These are phyloP conservation scores for Bocquillonia castaneifolia DNA, from an alignment of 441 rosid genomes.

Conservation along the genomic window DNA sequence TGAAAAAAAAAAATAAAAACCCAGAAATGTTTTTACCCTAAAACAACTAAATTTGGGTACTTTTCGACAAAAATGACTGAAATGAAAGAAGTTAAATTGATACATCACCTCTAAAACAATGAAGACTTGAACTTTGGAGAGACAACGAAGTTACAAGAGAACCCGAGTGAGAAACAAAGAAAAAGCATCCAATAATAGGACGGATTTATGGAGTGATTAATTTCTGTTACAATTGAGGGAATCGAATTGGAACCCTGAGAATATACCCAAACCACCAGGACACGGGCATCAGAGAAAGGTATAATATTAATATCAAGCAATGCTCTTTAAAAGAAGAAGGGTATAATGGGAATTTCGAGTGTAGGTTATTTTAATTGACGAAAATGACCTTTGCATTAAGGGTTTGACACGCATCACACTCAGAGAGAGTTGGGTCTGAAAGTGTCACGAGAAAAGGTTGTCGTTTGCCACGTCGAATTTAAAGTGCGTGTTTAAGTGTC, in stretches of 20 bases:
- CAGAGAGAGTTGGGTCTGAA: constrained; percentile 12
- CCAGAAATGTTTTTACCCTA: background rate
- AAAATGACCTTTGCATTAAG: constrained; percentile 27
- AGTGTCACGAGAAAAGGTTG: background rate
- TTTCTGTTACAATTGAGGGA: constrained; percentile 20
- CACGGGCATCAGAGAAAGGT: constrained; percentile 9
- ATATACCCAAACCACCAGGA: constrained; percentile 32
- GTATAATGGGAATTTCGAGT: constrained; percentile 24
- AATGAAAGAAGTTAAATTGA: background rate
- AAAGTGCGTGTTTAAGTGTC: constrained; percentile 1
- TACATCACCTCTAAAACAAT: constrained; percentile 8
- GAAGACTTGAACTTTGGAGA: constrained; percentile 4
- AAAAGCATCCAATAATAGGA: background rate
- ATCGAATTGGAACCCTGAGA: constrained; percentile 30
- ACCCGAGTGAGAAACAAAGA: constrained; percentile 13
- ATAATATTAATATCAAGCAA: background rate
- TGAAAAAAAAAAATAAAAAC: background rate
- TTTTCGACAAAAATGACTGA: background rate
- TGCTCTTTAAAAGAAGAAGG: constrained; percentile 14
- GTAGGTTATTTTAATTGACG: background rate
- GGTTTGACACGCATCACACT: constrained; percentile 23
- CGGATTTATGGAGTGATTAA: background rate
- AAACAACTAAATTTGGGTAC: background rate
- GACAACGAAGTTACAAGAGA: background rate
- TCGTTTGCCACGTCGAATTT: constrained; percentile 10